Evolutionary conservation across 2,329 filamentous ascomycete genomes (phyloP), one percentile per base, ranked within the genome.

Genomic region (Epichloe baconii): DNA sequence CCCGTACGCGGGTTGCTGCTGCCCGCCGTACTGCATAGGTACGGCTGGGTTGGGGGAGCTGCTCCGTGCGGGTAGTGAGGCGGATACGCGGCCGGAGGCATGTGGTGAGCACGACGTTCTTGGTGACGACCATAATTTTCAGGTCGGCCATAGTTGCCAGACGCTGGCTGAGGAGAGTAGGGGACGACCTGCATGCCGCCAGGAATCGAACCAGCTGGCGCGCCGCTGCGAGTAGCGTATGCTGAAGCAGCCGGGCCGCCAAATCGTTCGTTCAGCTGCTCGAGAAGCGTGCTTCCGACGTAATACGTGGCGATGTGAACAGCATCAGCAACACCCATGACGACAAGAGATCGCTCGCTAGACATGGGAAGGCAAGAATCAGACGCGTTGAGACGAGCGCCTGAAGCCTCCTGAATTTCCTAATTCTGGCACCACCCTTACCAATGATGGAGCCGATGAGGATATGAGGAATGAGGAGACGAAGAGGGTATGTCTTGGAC

Each of bases 251-350:
- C 89, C 19, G 93, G 90, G 5, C 93, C 93, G 49, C 93, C 91
- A 60, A 97, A 98, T 42, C 93, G 84, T 67, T 98, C 93, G 49
- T 93, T 96, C 53, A 98, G 77, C 71, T 98, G 93, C 74, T 98
- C 93, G 46, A 95, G 85, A 26, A 98, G 79, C n/a, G 93, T 98
- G 69, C 91, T 95, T 51, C 90, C 91, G 56, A 98, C 90, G 64
- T 98, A 98, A 74, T 97, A 98, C 38, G 93, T 95, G 47, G 93
- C 93, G 68, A 98, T 98, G 71, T 98, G 93, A 47, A 98, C 91
- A 53, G 93, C 91, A 72, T 98, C 93, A 50, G 93, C 93, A 53
- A 98, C 93, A 66, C 93, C 93, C 70, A 97, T 88, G 34, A 98
- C 90, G 48, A 98, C 91, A 47, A 98, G 80, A n/a, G 93, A 97